Evolutionary conservation across 1,139 yeast genomes (phyloP).

Genomic region (Protomyces inundatus): DNA sequence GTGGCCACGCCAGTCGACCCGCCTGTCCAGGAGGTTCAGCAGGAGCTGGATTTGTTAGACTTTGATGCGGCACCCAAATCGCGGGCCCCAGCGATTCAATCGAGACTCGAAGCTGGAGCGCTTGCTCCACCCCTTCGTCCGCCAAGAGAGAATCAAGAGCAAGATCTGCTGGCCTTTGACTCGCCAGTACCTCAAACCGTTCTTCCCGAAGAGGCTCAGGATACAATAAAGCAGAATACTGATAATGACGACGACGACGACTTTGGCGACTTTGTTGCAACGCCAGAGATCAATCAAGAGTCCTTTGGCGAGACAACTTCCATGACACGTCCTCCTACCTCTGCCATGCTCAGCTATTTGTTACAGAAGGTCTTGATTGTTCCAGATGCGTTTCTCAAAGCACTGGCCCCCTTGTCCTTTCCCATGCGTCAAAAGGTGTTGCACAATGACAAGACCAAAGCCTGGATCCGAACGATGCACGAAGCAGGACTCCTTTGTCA

Average conservation of each 20-base stretch:
- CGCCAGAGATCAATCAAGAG: background rate
- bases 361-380: slow-evolving; percentile 28
- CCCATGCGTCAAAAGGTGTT: slow-evolving; percentile 30
- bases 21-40: background rate
- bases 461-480: slow-evolving; percentile 27
- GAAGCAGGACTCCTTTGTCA: slow-evolving; percentile 28
- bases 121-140: background rate
- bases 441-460: slow-evolving; percentile 26
- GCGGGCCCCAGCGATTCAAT: background rate
- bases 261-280: slow-evolving; percentile 1
- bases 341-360: slow-evolving; percentile 28
- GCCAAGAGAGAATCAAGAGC: background rate
- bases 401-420: slow-evolving; percentile 29
- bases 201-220: background rate
- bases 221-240: background rate
- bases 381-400: slow-evolving; percentile 29
- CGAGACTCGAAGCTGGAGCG: background rate
- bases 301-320: background rate
- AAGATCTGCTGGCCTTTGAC: background rate
- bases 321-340: slow-evolving; percentile 20
- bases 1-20: slow-evolving; percentile 1
- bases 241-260: background rate
- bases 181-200: background rate
- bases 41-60: background rate
- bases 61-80: background rate